phyloP scores from a whole-genome alignment of 2,329 filamentous ascomycete genomes.

The Colletotrichum incanum region DNA sequence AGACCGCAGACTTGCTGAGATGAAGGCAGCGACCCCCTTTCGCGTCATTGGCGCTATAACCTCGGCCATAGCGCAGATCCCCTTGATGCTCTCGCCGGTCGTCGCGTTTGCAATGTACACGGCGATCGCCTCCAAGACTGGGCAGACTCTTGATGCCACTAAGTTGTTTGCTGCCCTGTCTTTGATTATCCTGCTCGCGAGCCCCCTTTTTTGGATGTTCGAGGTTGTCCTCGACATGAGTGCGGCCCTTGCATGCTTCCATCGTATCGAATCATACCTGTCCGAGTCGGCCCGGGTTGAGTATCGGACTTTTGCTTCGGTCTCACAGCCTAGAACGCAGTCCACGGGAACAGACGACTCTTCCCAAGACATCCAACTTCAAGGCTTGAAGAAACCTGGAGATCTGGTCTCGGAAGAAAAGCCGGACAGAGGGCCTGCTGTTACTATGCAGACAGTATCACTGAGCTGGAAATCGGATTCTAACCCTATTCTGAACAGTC shows the following conservation, averaged over 20 bases:
- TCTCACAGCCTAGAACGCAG: not conserved
- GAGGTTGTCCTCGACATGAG: constrained; percentile 46
- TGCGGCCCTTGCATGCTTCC: constrained; percentile 47
- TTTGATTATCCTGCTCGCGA: constrained; percentile 45
- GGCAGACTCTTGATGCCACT: constrained; percentile 31
- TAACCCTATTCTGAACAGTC: constrained; percentile 48
- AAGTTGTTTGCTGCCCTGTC: constrained; percentile 46
- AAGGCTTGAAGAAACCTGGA: not conserved
- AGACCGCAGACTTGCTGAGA: constrained; percentile 44
- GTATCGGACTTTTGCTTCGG: constrained; percentile 39
- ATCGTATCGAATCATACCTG: constrained; percentile 49
- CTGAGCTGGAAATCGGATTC: constrained; percentile 55
- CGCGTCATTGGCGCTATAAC: constrained; percentile 54
- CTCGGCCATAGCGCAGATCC: constrained; percentile 52
- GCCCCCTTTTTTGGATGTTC: constrained; percentile 56
- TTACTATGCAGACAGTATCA: constrained; percentile 47
- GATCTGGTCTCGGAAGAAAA: not conserved
- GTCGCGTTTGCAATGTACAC: constrained; percentile 43
- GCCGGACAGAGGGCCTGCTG: not conserved
- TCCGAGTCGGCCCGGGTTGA: constrained; percentile 48
- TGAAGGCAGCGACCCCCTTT: constrained; percentile 48
- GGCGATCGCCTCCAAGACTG: constrained; percentile 16
- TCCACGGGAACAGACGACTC: constrained; percentile 4
- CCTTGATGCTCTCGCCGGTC: constrained; percentile 43
- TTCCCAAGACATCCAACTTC: not conserved